Evolutionary conservation across 768 basidiomycete genomes (phyloP).

Genomic region (Russula foetens): DNA sequence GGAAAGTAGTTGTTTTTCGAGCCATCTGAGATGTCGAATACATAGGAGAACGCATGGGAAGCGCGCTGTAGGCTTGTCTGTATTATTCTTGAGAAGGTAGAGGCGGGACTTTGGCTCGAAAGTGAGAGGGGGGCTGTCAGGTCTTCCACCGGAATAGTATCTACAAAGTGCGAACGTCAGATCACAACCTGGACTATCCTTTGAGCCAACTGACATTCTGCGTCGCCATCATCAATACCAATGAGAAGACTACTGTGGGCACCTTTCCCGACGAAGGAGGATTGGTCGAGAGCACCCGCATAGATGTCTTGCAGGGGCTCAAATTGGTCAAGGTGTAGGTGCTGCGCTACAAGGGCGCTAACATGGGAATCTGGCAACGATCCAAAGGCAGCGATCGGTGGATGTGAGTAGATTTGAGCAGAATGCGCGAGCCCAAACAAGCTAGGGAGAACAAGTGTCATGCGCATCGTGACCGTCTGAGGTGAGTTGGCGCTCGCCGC

Average conservation of each 20-base stretch:
- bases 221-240: constrained; percentile 47
- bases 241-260: constrained; percentile 43
- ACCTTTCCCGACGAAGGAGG: constrained; percentile 53
- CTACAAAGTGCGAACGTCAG: constrained; percentile 29
- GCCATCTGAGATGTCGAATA: constrained; percentile 34
- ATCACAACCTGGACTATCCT: not conserved
- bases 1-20: constrained; percentile 26
- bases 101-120: constrained; percentile 25
- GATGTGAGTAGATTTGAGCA: constrained; percentile 15
- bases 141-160: constrained; percentile 43
- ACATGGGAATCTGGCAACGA: constrained; percentile 26
- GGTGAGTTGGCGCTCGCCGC: not conserved
- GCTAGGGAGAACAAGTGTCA: constrained; percentile 3
- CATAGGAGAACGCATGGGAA: constrained; percentile 43
- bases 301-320: constrained; percentile 37
- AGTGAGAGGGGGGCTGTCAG: constrained; percentile 42
- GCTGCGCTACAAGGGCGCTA: constrained; percentile 52
- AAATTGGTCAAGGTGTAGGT: constrained; percentile 63
- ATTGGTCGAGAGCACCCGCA: constrained; percentile 24
- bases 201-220: constrained; percentile 36
- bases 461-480: constrained; percentile 11
- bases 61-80: constrained; percentile 55
- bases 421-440: constrained; percentile 10
- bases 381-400: not conserved
- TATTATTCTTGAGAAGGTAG: constrained; percentile 44